Conservation (phyloP, 345 rosid species). For the Sonneratia alba region DNA sequence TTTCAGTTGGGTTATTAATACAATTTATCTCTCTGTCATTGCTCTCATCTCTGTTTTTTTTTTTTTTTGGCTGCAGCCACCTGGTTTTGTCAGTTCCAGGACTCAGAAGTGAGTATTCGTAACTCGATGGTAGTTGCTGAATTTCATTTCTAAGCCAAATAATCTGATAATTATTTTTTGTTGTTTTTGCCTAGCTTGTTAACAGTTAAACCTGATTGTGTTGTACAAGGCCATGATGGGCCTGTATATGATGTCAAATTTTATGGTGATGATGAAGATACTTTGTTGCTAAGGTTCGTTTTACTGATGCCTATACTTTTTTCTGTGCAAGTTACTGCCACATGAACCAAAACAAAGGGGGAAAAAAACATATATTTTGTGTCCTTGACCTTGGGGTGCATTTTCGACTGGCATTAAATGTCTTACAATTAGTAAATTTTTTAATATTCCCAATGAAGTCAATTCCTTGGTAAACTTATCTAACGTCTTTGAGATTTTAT, state of each 20-base stretch:
- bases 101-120: constrained; percentile 34
- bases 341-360: neutral
- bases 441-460: neutral
- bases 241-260: constrained; percentile 92
- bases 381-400: neutral
- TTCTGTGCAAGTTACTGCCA: neutral
- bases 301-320: neutral
- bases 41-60: neutral
- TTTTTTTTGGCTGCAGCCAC: constrained; percentile 24
- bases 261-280: constrained; percentile 56
- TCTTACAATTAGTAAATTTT: neutral
- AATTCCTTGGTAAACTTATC: neutral
- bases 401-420: neutral
- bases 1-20: neutral
- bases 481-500: neutral
- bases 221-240: constrained; percentile 70
- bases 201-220: constrained; percentile 50
- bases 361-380: neutral
- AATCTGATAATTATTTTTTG: neutral
- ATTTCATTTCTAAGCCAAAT: neutral
- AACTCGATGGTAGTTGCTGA: neutral
- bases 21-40: neutral
- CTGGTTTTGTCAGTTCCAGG: constrained; percentile 21
- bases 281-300: constrained; percentile 67
- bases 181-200: constrained; percentile 19